These are phyloP conservation scores for Candida sojae DNA, from an alignment of 1,139 yeast genomes.

Conservation along the genomic window DNA sequence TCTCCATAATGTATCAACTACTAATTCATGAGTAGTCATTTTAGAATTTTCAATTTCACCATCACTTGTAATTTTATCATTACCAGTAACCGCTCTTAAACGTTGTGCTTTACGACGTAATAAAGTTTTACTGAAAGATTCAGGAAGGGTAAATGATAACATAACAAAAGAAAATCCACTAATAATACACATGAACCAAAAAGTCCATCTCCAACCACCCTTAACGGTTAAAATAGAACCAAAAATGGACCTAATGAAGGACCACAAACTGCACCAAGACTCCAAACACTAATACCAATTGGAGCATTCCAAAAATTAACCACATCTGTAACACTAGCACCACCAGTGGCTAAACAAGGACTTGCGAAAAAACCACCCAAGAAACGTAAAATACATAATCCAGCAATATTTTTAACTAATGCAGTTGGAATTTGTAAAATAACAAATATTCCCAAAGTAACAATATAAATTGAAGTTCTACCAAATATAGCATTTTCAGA, in stretches of 20 bases:
- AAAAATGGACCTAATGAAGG: conserved; percentile 37
- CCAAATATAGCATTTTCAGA: conserved; percentile 55
- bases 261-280: conserved; percentile 33
- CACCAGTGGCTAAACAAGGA: conserved; percentile 40
- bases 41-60: conserved; percentile 42
- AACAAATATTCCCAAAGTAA: conserved; percentile 27
- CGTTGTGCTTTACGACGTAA: conserved; percentile 48
- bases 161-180: conserved; percentile 34
- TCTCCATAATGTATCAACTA: conserved; percentile 27
- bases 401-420: conserved; percentile 29
- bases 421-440: conserved; percentile 39
- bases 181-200: conserved; percentile 44
- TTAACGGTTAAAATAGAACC: conserved; percentile 27
- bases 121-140: conserved; percentile 49
- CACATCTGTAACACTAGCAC: conserved; percentile 36
- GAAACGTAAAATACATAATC: conserved; percentile 33
- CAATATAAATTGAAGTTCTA: conserved; percentile 42
- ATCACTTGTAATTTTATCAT: conserved; percentile 36
- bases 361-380: conserved; percentile 37
- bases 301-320: conserved; percentile 26
- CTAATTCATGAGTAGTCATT: conserved; percentile 24
- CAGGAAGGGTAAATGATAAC: conserved; percentile 46
- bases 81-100: conserved; percentile 48
- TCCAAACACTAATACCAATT: conserved; percentile 30
- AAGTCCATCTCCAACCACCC: conserved; percentile 45